Base-by-base conservation (phyloP, 2,329 filamentous ascomycete species). In the Colletotrichum magnum region DNA sequence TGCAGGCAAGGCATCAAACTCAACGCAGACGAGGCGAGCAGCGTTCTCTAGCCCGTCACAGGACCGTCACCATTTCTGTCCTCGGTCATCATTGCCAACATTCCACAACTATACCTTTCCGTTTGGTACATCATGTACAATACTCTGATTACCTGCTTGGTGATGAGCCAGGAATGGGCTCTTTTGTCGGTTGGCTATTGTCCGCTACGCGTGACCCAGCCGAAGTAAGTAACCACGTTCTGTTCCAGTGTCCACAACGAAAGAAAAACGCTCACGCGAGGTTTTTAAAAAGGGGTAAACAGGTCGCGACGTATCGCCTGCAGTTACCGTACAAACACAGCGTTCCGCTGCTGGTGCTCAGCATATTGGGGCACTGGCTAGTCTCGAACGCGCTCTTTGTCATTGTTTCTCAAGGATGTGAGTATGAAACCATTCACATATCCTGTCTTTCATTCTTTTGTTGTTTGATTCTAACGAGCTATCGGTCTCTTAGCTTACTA, bases 121-220 rank as follows among this genome's bases (percentile, higher is more conserved):
- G 4, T 64, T 0, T 64, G 52, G 50, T 64, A 58, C 26, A 41
- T 64, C 12, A n/a, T 13, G 1, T 64, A 58, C 0, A 64, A 64
- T 1, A 15, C 52, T 1, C 16, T 58, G 0, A 36, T 64, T 1
- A 58, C 52, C 0, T 43, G 61, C 0, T 26, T 51, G 9, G 28
- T 47, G n/a, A 48, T 58, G 0, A 26, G 26, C 5, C 9, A 10
- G 1, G 61, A 64, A 18, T 64, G 52, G 61, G 6, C 50, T 0
- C n/a, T n/a, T 0, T 24, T 48, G 15, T 47, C 18, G 7, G 51
- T 24, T 0, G 26, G 13, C 2, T 64, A 57, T 54, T 28, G 28
- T 1, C 24, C 50, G 2, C 39, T 64, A 1, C 51, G 52, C 0
- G 52, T 64, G 6, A 56, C 52, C 0, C 32, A n/a, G 16, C 51